A percentile compares a stretch with the other conserved stretches of the same genome.
These are phyloP conservation scores for Colletotrichum truncatum DNA, from an alignment of 2,329 filamentous ascomycete species.

Conservation along the genomic window DNA sequence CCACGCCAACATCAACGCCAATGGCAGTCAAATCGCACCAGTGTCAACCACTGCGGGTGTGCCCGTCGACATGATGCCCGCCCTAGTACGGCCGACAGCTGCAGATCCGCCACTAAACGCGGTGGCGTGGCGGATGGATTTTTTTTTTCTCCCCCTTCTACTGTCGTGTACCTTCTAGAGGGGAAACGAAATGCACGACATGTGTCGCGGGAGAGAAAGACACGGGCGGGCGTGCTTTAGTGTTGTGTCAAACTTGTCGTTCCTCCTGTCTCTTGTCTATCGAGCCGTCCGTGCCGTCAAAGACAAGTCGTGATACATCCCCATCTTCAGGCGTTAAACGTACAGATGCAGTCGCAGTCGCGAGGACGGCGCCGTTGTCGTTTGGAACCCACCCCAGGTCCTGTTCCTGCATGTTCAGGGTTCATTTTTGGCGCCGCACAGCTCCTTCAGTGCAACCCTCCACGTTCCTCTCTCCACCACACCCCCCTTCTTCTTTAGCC, in stretches of 20 bases:
- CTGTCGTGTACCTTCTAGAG: background rate
- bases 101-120: slow-evolving; percentile 27
- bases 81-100: slow-evolving; percentile 16
- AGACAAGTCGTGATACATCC: background rate
- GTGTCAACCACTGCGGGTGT: slow-evolving; percentile 8
- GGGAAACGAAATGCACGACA: too few species aligned
- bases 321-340: background rate
- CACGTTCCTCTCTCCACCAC: slow-evolving; percentile 6
- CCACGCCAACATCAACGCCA: background rate
- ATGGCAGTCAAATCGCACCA: background rate
- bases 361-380: background rate
- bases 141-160: background rate
- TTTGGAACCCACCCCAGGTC: background rate
- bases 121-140: background rate
- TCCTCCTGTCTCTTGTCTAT: background rate
- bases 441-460: slow-evolving; percentile 19
- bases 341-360: background rate
- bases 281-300: background rate
- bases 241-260: slow-evolving; percentile 17
- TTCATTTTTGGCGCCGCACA: background rate
- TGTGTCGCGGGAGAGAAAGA: background rate
- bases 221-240: slow-evolving; percentile 7
- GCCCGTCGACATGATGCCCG: slow-evolving; percentile 22
- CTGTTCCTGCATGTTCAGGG: slow-evolving; percentile 11
- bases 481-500: background rate